These are phyloP conservation scores for Dioscorea cayenensis DNA, from an alignment of 116 monocot species.

Conservation along the genomic window DNA sequence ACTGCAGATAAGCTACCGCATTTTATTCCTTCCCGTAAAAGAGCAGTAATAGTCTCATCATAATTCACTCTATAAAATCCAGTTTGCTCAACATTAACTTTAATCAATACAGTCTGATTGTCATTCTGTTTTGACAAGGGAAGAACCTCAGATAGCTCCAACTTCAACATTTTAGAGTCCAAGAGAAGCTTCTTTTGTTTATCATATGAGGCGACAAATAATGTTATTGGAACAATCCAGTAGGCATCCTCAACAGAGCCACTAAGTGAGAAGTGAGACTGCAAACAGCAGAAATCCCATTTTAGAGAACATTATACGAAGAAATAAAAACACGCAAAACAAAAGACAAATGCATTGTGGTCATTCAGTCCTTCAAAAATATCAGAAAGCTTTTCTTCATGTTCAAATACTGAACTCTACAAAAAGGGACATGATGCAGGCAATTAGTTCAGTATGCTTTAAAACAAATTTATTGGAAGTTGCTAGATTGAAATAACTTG, in stretches of 20 bases:
- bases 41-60: slow-evolving; percentile 30
- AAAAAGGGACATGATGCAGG: no score
- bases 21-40: slow-evolving; percentile 22
- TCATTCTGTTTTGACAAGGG: neutral
- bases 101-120: slow-evolving; percentile 18
- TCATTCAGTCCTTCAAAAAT: no score
- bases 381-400: no score
- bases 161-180: slow-evolving; percentile 19
- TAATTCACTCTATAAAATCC: slow-evolving; percentile 49
- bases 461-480: no score
- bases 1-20: slow-evolving; percentile 16
- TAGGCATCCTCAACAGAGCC: slow-evolving; percentile 17
- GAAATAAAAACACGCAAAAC: neutral
- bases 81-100: slow-evolving; percentile 42
- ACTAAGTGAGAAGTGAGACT: slow-evolving; percentile 24
- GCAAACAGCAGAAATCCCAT: slow-evolving; percentile 4
- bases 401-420: no score
- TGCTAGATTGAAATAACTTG: no score
- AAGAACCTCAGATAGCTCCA: slow-evolving; percentile 13
- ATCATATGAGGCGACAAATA: slow-evolving; percentile 23
- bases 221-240: slow-evolving; percentile 39
- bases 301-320: neutral
- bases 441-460: no score
- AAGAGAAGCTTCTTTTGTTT: slow-evolving; percentile 23
- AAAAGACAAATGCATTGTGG: no score